A percentile compares a stretch with the other conserved stretches of the same genome.
These are phyloP conservation scores for Fusarium temperatum DNA, from an alignment of 2,329 filamentous ascomycete genomes.

Conservation along the genomic window DNA sequence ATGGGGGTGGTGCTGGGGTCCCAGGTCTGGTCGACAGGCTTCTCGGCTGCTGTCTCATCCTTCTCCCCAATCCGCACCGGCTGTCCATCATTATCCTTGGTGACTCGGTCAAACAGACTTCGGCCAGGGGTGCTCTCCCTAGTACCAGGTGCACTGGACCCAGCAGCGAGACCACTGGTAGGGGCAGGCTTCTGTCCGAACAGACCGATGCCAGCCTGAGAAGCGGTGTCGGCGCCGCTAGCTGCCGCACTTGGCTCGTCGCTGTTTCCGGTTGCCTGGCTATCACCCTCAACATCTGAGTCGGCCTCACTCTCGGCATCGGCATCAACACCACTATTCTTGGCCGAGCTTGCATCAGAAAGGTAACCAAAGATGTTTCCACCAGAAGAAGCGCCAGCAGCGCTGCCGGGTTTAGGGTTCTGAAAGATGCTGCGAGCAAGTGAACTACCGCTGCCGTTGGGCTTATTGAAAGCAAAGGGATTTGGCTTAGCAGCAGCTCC, in stretches of 20 bases:
- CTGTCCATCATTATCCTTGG: constrained; percentile 59
- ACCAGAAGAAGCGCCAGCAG: constrained; percentile 36
- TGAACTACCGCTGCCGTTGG: constrained; percentile 45
- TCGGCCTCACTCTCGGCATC: constrained; percentile 58
- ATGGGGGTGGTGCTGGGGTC: constrained; percentile 61
- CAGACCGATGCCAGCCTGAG: constrained; percentile 40
- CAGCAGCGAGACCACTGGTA: constrained; percentile 35
- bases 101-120: constrained; percentile 66
- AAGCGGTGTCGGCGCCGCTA: constrained; percentile 54
- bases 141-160: constrained; percentile 52
- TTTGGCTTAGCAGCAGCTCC: constrained; percentile 45
- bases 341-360: constrained; percentile 64
- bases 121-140: constrained; percentile 57
- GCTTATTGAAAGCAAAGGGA: constrained; percentile 48
- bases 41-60: constrained; percentile 35
- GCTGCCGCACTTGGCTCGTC: constrained; percentile 55
- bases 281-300: constrained; percentile 52
- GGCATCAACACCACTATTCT: constrained; percentile 61
- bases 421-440: constrained; percentile 56
- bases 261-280: constrained; percentile 54
- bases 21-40: constrained; percentile 52
- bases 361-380: constrained; percentile 69
- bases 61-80: constrained; percentile 53
- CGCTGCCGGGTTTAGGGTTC: constrained; percentile 48
- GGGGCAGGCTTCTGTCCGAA: constrained; percentile 46